Base-by-base conservation (phyloP, 805 yeast species). In the Suhomyces sp. region DNA sequence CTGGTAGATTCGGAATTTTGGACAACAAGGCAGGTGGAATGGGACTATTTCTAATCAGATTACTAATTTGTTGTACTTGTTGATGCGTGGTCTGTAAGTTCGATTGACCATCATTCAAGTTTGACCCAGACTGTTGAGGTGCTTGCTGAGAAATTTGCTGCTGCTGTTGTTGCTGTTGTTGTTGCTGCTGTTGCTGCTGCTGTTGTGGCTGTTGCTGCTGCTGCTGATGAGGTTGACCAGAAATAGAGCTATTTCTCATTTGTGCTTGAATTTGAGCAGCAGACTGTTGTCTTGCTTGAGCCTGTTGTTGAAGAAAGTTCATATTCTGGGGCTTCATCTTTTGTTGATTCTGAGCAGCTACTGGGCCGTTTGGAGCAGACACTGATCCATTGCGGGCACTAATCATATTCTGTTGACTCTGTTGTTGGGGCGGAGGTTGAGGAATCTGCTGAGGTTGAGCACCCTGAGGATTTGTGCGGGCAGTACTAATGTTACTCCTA, bases 1-100 rank as follows among this genome's bases (percentile, higher is more conserved):
- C 81, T 0, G 96, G 96, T 21, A 87, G 65, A 30, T 76, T 81
- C 7, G 95, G 95, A 30, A 87, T 74, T 48, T 76, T 76, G 35
- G 73, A 68, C 14, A 87, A 60, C 17, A 87, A 56, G 2, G 77
- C 75, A 11, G 74, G 75, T 0, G 95, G 95, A 33, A 88, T 86
- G 3, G 86, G 88, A 2, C 78, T 63, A 27, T 76, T 77, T 42
- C 81, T 76, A 53, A 85, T 68, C 44, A 72, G 54, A 32, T 57
- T 55, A 28, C 59, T 52, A 34, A 67, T 58, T 39, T 63, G 68
- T 36, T 61, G 66, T 39, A 68, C 59, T 41, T 68, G 72, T 36
- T 54, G 63, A 8, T 57, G 58, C 19, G 56, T 32, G 24, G 26
- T 27, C 14, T 34, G 44, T 16, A n/a, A 16, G 31, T 20, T 22